Evolutionary conservation across 768 basidiomycete species (phyloP).

Genomic region (Dioszegia hungarica): DNA sequence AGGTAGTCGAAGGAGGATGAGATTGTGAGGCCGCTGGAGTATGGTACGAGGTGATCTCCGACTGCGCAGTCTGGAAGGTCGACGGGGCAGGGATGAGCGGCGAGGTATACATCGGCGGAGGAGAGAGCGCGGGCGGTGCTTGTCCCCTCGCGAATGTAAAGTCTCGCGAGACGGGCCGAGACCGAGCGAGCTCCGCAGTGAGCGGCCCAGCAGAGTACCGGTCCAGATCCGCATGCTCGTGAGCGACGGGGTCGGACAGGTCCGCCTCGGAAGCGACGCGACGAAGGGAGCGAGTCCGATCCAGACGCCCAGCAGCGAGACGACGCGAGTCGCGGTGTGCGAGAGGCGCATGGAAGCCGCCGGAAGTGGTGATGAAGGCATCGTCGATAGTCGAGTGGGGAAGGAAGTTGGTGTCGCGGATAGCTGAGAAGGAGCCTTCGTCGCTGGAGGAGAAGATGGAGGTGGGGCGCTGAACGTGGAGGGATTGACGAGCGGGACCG

Average conservation of each 20-base stretch:
- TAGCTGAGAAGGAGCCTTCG: constrained; percentile 33
- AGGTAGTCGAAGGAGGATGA: not conserved
- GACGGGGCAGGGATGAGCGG: not conserved
- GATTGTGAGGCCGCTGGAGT: not conserved
- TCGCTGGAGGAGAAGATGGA: constrained; percentile 15
- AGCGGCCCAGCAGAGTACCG: constrained; percentile 20
- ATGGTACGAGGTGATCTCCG: not conserved
- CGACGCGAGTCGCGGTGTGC: constrained; percentile 31
- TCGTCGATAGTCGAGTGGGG: constrained; percentile 31
- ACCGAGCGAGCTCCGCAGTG: constrained; percentile 24
- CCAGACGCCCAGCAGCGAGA: constrained; percentile 29
- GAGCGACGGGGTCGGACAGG: constrained; percentile 13
- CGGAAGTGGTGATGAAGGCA: constrained; percentile 36
- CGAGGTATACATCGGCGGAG: constrained; percentile 5
- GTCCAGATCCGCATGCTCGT: not conserved
- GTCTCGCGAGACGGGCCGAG: constrained; percentile 30
- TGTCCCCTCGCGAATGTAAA: constrained; percentile 41
- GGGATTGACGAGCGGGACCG: constrained; percentile 15
- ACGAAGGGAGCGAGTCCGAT: constrained; percentile 27
- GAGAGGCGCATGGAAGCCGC: constrained; percentile 35
- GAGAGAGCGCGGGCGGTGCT: constrained; percentile 21
- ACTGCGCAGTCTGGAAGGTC: not conserved
- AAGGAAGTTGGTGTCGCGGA: constrained; percentile 11
- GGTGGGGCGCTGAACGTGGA: constrained; percentile 11
- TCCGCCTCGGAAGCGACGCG: constrained; percentile 42